Base-by-base conservation (phyloP, 768 basidiomycete species). In the Collybia sp. region DNA sequence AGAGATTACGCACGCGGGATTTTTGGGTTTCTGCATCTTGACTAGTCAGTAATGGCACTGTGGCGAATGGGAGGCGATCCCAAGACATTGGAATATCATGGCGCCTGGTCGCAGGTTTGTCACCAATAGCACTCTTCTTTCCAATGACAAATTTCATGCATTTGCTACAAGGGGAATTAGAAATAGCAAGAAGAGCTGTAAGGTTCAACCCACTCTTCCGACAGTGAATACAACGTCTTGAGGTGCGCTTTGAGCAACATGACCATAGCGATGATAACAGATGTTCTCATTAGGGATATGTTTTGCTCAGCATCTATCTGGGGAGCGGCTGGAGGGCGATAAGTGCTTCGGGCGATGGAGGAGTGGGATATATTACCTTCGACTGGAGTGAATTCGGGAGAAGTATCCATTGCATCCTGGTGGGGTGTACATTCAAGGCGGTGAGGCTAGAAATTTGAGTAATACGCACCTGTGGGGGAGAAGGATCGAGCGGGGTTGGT, bases 51-150 rank as follows among this genome's bases (percentile, higher is more conserved):
- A 93, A 71, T 3, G 83, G 76, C 20, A 58, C 58, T 12, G 67
- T 73, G 0, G 84, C 88, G 53, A 76, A 90, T 2, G 85, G 82
- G 42, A 94, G 64, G 13, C 87, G 76, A 18, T 81, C 77, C 85
- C 91, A 91, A 20, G 77, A 73, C 33, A 92, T 77, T 5, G 77
- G 76, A 34, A 71, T 66, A 2, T 83, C 79, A 53, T 83, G 70
- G 19, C 80, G 79, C 54, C 79, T 82, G 2, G 70, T 62, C 4
- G 83, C 88, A 12, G 87, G 76, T 58, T 83, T 88, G 63, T 99
- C 95, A 1, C 94, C 94, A 2, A 86, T 62, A 0, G 89, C 81
- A 44, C 82, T 90, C 67, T 97, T 97, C 76, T 97, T 98, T 15
- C 87, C 87, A 4, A 83, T 64, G 3, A 83, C 76, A 59, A 88